Base-by-base conservation (phyloP, 2,329 filamentous ascomycete genomes). In the Parasarocladium wereldwijsianum region DNA sequence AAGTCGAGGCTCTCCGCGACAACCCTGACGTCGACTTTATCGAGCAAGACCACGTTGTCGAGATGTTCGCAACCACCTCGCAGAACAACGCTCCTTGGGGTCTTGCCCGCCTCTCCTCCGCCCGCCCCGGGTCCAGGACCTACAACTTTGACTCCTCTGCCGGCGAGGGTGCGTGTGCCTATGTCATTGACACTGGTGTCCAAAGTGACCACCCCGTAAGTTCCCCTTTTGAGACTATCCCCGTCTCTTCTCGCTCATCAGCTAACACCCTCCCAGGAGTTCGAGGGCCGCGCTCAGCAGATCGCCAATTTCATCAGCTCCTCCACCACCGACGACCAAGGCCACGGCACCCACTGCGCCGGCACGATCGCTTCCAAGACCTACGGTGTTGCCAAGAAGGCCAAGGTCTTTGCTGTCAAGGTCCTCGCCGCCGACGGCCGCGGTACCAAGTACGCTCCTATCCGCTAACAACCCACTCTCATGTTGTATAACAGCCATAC, bases 341-440 rank as follows among this genome's bases (percentile, higher is more conserved):
- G 66, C 9, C 67, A 72, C 46, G 67, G 67, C 21, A 66, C 58
- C 22, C 68, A 71, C 49, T 62, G 67, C 14, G 58, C 64, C 3
- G 67, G 65, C 15, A 71, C 66, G 3, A 60, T 68, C 24, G 67
- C 54, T n/a, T 62, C 64, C n/a, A 52, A 47, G 26, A 69, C 61
- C 2, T 70, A 64, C 34, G 67, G 68, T 38, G 64, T 71, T 3
- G 62, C 66, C 42, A 71, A 71, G 53, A 60, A 60, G 30, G 59
- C 57, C 32, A 50, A 51, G 29, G 45, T 70, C 22, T 45, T 66
- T 23, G 63, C 54, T 24, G 64, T 70, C 44, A 70, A 70, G 54
- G 64, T 69, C 5, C 50, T 68, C 9, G 58, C 56, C 33, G 56
- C 31, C 15, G n/a, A 38, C 3, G 41, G 41, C 31, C 29, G 31